These are phyloP conservation scores for Cicer arietinum DNA, from an alignment of 306 rosid species.

Conservation along the genomic window DNA sequence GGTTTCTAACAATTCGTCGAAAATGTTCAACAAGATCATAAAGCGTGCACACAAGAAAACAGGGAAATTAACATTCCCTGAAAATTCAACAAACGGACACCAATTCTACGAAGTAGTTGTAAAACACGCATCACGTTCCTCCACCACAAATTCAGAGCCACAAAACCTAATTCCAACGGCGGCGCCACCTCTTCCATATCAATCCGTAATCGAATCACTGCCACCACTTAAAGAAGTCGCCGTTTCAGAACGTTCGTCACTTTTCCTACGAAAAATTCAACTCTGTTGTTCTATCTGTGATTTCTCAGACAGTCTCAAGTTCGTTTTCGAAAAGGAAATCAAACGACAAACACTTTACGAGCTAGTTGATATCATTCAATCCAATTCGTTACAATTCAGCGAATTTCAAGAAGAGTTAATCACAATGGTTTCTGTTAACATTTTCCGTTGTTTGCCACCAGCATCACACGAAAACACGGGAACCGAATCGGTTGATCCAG, in stretches of 20 bases:
- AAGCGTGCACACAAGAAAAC: constrained; percentile 65
- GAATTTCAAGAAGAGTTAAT: constrained; percentile 65
- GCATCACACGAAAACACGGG: constrained; percentile 50
- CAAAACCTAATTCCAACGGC: neutral
- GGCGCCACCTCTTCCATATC: neutral
- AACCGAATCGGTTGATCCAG: constrained; percentile 51
- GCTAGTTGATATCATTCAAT: constrained; percentile 58
- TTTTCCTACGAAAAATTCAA: constrained; percentile 62
- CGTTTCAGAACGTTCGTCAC: constrained; percentile 48
- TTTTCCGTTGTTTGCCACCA: constrained; percentile 79
- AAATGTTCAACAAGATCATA: constrained; percentile 70
- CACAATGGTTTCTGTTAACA: constrained; percentile 66
- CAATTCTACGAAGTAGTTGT: constrained; percentile 55
- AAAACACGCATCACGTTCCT: constrained; percentile 64
- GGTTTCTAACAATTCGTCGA: neutral
- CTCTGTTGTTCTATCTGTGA: constrained; percentile 60
- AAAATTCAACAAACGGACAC: constrained; percentile 36
- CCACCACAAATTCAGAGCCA: constrained; percentile 45
- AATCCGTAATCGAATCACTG: constrained; percentile 54
- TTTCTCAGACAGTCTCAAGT: constrained; percentile 52
- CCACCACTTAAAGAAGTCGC: constrained; percentile 61
- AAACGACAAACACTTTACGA: constrained; percentile 76
- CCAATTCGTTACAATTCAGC: constrained; percentile 53
- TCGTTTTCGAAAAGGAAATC: constrained; percentile 57
- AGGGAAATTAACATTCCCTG: constrained; percentile 53